Base-by-base conservation (phyloP, 192 early-diverging fungal species). In the Coemansia sp. region DNA sequence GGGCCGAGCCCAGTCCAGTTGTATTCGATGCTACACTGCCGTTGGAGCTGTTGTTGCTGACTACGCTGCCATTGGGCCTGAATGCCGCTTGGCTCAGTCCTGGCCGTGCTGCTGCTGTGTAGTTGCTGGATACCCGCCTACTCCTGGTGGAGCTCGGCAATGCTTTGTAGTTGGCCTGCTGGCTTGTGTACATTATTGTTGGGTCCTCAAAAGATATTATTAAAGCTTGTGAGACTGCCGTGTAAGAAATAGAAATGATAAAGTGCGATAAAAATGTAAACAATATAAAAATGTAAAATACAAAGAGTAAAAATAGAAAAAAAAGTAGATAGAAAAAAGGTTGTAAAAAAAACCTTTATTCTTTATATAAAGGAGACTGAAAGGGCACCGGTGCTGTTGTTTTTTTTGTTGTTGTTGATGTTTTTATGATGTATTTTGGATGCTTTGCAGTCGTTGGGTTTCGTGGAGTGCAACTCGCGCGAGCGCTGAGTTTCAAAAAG, bases 131-230 rank as follows among this genome's bases (percentile, higher is more conserved):
- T 6, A 64, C 79, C 18, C 72, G 66, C 38, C 79, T 69, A 50
- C 70, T 82, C 38, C 79, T 69, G 11, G 79, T 82, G 5, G 79
- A 82, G 56, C 66, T 82, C 18, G 79, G 79, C 36, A 82, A 42
- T 14, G 67, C 64, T 57, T 66, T 69, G 67, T 82, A 72, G 63
- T 48, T 68, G 17, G 69, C 54, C 63, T 77, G 75, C 59, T 77
- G 75, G 59, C 65, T 72, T 59, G 60, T 67, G 66, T 77, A 72
- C 75, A 77, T 77, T 68, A 42, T 20, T 36, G 59, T 25, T 1
- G 22, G 22, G 22, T 25, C 22, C 22, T 25, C 22, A 25, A 25
- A 25, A 25, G 22, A 25, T 25, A 25, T 25, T 25, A 25, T 25
- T 25, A 25, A 25, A 25, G 22, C 22, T 1, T 25, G 22, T 1